These are phyloP conservation scores for Ophiobolus disseminans DNA, from an alignment of 2,329 filamentous ascomycete species.

Conservation along the genomic window DNA sequence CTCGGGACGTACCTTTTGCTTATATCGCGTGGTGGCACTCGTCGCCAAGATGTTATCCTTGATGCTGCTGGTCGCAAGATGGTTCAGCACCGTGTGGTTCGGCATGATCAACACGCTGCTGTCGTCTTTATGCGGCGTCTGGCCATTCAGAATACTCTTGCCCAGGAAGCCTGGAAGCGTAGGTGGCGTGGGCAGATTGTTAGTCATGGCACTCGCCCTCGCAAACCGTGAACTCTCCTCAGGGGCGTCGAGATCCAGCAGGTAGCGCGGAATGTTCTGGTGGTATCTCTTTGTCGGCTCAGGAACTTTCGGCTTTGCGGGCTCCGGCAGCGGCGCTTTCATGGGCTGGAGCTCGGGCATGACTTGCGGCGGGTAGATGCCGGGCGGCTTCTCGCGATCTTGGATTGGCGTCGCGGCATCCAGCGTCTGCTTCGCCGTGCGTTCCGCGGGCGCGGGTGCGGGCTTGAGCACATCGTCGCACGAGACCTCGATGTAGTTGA, in stretches of 20 bases:
- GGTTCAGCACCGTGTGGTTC: conserved; percentile 95
- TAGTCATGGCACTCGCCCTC: conserved; percentile 75
- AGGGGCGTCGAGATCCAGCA: conserved; percentile 83
- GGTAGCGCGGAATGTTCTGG: conserved; percentile 78
- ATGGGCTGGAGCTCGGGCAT: conserved; percentile 44
- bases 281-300: conserved; percentile 66
- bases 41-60: conserved; percentile 95
- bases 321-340: conserved; percentile 32
- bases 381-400: conserved; percentile 31
- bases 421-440: conserved; percentile 20
- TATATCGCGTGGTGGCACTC: conserved; percentile 96
- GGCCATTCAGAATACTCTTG: conserved; percentile 92
- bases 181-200: conserved; percentile 82
- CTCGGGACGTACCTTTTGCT: conserved; percentile 82
- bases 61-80: conserved; percentile 96
- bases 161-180: conserved; percentile 87
- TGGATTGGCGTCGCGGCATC: conserved; percentile 35
- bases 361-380: conserved; percentile 43
- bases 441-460: conserved; percentile 23
- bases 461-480: conserved; percentile 68
- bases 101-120: conserved; percentile 96
- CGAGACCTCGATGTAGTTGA: conserved; percentile 96
- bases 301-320: conserved; percentile 35
- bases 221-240: conserved; percentile 79
- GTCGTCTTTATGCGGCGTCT: conserved; percentile 93